Evolutionary conservation across 2,329 filamentous ascomycete species (phyloP).

Genomic region (Dothiorella sarmentorum): DNA sequence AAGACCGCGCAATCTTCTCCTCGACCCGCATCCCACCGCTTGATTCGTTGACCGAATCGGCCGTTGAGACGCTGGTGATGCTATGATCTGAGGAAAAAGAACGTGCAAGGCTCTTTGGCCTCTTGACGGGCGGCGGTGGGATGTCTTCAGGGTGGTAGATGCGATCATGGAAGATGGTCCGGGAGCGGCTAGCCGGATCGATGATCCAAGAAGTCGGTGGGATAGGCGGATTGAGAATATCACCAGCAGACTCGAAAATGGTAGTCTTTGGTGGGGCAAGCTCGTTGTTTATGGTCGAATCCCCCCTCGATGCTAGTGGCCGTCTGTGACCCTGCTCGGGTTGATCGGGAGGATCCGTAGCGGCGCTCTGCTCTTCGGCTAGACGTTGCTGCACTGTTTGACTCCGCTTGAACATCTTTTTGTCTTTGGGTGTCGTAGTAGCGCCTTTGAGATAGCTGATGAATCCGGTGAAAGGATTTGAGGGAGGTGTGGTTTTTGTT

Average conservation of each 20-base stretch:
- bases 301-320: conserved; percentile 3
- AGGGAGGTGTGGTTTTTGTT: too few relatives aligned
- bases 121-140: conserved; percentile 66
- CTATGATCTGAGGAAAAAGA: conserved; percentile 41
- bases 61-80: conserved; percentile 14
- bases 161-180: conserved; percentile 95
- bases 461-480: conserved; percentile 16
- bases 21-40: conserved; percentile 78
- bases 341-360: neutral
- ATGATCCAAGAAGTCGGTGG: conserved; percentile 78
- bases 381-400: conserved; percentile 62
- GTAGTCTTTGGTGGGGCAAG: conserved; percentile 82
- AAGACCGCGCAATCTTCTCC: conserved; percentile 95
- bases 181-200: conserved; percentile 74
- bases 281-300: conserved; percentile 47
- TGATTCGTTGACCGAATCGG: conserved; percentile 14
- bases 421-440: conserved; percentile 69
- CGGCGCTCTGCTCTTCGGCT: conserved; percentile 27
- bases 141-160: conserved; percentile 94
- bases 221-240: conserved; percentile 85
- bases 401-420: conserved; percentile 56
- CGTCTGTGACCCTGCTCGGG: neutral
- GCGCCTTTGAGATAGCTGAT: conserved; percentile 40
- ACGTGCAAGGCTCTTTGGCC: conserved; percentile 28
- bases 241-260: conserved; percentile 91